Base-by-base conservation (phyloP, 2,329 filamentous ascomycete species). In the Penicillium occitanis region DNA sequence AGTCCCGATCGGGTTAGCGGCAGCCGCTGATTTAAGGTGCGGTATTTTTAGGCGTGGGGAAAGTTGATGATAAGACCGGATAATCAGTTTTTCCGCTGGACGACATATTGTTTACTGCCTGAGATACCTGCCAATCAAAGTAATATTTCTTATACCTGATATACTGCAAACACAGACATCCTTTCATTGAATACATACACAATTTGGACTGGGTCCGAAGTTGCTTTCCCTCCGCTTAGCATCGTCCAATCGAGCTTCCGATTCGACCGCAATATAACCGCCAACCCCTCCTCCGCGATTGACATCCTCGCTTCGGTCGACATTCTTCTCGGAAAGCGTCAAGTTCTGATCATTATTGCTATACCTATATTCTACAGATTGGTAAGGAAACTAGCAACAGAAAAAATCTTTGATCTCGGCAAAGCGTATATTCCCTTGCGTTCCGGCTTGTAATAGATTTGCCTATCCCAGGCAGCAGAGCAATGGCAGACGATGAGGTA, bases 401-500 rank as follows among this genome's bases (percentile, higher is more conserved):
- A 19, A 17, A 4, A 11, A n/a, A 17, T 6, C 13, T 51, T 25
- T 64, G 6, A 35, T 33, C 37, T 10, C n/a, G 11, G 6, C 60
- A 25, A 50, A 58, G 37, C 53, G 28, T 25, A 48, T 19, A 33
- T 61, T 37, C 30, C 57, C 19, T 51, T 46, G 35, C 13, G 42
- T 48, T 37, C 48, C 58, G 30, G 46, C 51, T 50, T 19, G 51
- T 40, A 37, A 46, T 5, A 30, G 8, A 55, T 46, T 40, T 40
- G 53, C 42, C 59, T 50, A 19, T 50, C 44, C 65, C 51, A 68
- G 57, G 60, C 69, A 66, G 73, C 59, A 37, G 81, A 81, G 79
- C 75, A 37, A 82, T 82, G 80, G 75, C 78, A 58, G 79, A 81
- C 63, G 74, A 77, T 22, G 80, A 82, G 70, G 80, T 82, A 71